phyloP scores from a whole-genome alignment of 306 rosid genomes.

The Cucumis sativus region Cucumber_9930_V3 NC_026660.2:25669501-25670000 shows the following conservation, averaged over 20 bases:
- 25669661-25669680: slow-evolving; percentile 61
- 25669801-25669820: slow-evolving; percentile 60
- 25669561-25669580: no score
- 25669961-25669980: slow-evolving; percentile 71
- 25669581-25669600: not conserved
- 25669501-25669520: not conserved
- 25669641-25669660: slow-evolving; percentile 63
- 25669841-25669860: slow-evolving; percentile 60
- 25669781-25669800: slow-evolving; percentile 64
- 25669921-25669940: slow-evolving; percentile 33
- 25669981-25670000: slow-evolving; percentile 80
- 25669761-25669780: slow-evolving; percentile 60
- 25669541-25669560: not conserved
- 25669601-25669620: not conserved
- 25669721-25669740: slow-evolving; percentile 93
- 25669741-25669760: slow-evolving; percentile 86
- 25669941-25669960: slow-evolving; percentile 69
- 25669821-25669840: slow-evolving; percentile 83
- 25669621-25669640: slow-evolving; percentile 10
- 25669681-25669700: slow-evolving; percentile 61
- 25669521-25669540: not conserved
- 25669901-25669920: slow-evolving; percentile 52
- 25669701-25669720: slow-evolving; percentile 80
- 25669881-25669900: slow-evolving; percentile 63
- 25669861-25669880: slow-evolving; percentile 56